Conservation (phyloP, 2,329 filamentous ascomycete genomes). For the Calonectria hongkongensis region DNA sequence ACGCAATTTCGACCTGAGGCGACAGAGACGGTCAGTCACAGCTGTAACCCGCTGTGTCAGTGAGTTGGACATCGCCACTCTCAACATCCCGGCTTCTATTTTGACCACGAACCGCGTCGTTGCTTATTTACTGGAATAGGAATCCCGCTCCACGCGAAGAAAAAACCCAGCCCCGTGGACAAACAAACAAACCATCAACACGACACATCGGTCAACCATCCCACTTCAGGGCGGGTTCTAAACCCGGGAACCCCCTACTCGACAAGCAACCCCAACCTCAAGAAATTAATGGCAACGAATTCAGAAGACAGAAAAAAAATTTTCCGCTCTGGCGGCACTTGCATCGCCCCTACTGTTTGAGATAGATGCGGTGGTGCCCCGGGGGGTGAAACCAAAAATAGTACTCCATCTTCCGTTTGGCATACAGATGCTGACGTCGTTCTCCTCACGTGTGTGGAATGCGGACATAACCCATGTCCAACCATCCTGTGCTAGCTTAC, state of each 20-base stretch:
- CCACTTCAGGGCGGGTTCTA: slow-evolving; percentile 3
- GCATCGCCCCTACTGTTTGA: slow-evolving; percentile 31
- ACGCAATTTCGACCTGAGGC: slow-evolving; percentile 3
- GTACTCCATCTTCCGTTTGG: slow-evolving; percentile 31
- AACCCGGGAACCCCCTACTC: slow-evolving; percentile 29
- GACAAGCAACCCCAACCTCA: slow-evolving; percentile 28
- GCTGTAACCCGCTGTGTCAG: background rate
- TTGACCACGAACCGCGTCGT: slow-evolving; percentile 19
- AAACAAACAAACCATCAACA: slow-evolving; percentile 32
- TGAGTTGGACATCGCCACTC: background rate
- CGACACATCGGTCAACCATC: slow-evolving; percentile 7
- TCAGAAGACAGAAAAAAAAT: slow-evolving; percentile 14
- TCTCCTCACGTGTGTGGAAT: slow-evolving; percentile 4
- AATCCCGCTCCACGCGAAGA: slow-evolving; percentile 27
- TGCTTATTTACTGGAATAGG: slow-evolving; percentile 11
- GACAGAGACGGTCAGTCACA: background rate
- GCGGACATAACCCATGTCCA: slow-evolving; percentile 8
- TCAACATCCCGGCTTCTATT: slow-evolving; percentile 11
- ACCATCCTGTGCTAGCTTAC: slow-evolving; percentile 19
- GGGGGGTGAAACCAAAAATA: slow-evolving; percentile 37
- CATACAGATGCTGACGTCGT: slow-evolving; percentile 30
- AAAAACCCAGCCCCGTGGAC: background rate
- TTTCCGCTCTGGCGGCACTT: slow-evolving; percentile 36
- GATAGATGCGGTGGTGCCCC: slow-evolving; percentile 27
- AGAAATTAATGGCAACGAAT: slow-evolving; percentile 26